Percentiles rank a stretch among this genome's conserved stretches.
Evolutionary conservation across 345 rosid genomes (phyloP).

Genomic region (Hibiscus mutabilis): DNA sequence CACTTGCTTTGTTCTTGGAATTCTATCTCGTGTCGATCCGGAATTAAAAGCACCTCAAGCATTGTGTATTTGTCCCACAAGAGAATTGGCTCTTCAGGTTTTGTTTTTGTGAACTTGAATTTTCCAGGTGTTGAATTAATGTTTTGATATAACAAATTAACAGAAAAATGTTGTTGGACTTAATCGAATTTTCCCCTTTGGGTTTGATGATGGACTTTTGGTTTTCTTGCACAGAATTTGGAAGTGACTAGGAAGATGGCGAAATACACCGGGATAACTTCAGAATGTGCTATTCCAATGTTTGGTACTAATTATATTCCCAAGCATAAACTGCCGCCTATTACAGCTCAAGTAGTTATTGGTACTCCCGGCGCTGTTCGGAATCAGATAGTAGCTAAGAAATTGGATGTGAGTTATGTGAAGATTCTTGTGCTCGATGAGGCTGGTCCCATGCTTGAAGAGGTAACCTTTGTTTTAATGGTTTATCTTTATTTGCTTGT

Average conservation of each 20-base stretch:
- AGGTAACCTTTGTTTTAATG: slow-evolving; percentile 32
- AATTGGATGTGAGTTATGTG: slow-evolving; percentile 40
- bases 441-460: slow-evolving; percentile 92
- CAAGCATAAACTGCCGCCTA: slow-evolving; percentile 29
- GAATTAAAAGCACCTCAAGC: slow-evolving; percentile 59
- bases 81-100: slow-evolving; percentile 93
- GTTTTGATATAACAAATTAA: too few relatives aligned
- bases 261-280: slow-evolving; percentile 65
- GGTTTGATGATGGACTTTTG: neutral
- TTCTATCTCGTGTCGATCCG: slow-evolving; percentile 79
- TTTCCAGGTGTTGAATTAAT: neutral
- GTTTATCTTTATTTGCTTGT: neutral
- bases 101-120: neutral
- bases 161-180: too few relatives aligned
- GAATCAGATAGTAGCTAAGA: slow-evolving; percentile 55
- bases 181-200: too few relatives aligned
- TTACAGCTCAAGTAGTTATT: slow-evolving; percentile 72
- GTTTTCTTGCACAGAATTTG: slow-evolving; percentile 45
- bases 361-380: slow-evolving; percentile 93
- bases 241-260: slow-evolving; percentile 94
- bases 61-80: slow-evolving; percentile 87
- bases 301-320: slow-evolving; percentile 31
- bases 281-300: slow-evolving; percentile 66
- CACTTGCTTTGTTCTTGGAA: slow-evolving; percentile 90
- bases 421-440: slow-evolving; percentile 92